Base-by-base conservation (phyloP, 305 asterid genomes). In the Caryopteris hybrid region DNA sequence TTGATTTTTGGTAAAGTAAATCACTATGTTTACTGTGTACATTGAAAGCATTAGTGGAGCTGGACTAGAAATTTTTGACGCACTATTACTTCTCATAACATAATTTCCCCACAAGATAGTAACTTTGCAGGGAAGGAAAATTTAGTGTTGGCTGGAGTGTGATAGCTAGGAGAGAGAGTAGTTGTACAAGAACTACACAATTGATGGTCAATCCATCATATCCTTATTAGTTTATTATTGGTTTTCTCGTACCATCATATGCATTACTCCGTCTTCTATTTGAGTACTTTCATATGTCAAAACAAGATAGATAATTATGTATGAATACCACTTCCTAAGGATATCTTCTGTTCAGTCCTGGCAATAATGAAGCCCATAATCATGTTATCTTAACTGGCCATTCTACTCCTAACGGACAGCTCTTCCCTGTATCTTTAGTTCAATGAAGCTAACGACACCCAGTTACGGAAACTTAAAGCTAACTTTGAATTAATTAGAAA, bases 401-500 rank as follows among this genome's bases (percentile, higher is more conserved):
- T 13, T 31, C 57, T 31, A 56, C 39, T 47, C 47, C 64, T 31
- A 25, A 45, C 8, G 20, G 18, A 12, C 31, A 56, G 65, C 58
- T 18, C 31, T 20, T 56, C 39, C 25, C 41, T 21, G 48, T 43
- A 31, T 68, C 65, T 56, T 13, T 18, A 68, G 57, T 31, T 31
- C 52, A 23, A 48, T 10, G 11, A 23, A 57, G 58, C 27, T 33
- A 47, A 4, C 48, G 20, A 54, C 20, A 31, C 42, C 47, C 31
- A 31, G 62, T 69, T 33, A 48, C 61, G 14, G 12, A 22, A 11
- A 62, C 56, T 56, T 6, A 16, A 38, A 14, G 57, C 17, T 33
- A 62, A 13, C 38, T 58, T 55, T 38, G 33, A 47, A 57, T 13
- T 61, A 53, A 38, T 51, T 60, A n/a, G 31, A 62, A 69, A 41